Evolutionary conservation across 352 stramenopile species (phyloP).

Genomic region (Globisporangium cylindrosporum): DNA sequence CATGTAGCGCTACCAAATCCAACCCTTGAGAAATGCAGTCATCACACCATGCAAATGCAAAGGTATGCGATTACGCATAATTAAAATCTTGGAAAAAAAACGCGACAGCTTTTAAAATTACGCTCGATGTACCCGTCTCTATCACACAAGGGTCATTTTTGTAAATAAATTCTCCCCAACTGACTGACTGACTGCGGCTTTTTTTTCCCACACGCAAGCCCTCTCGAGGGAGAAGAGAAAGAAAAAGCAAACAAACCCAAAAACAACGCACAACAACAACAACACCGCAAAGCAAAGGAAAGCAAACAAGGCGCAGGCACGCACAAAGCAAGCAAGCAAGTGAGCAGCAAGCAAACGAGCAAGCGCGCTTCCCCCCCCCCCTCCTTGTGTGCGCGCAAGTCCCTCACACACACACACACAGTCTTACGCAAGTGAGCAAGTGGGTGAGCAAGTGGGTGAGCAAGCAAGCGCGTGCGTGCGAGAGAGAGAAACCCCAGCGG

Average conservation of each 20-base stretch:
- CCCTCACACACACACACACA: background rate
- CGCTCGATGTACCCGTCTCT: background rate
- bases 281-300: background rate
- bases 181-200: slow-evolving; percentile 6
- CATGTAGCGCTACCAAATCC: too few relatives aligned
- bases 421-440: background rate
- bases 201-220: background rate
- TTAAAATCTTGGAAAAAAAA: background rate
- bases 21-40: too few relatives aligned
- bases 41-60: background rate
- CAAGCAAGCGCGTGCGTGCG: background rate
- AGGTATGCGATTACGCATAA: background rate
- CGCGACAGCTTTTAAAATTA: background rate
- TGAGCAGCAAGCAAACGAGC: background rate
- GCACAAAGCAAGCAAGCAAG: background rate
- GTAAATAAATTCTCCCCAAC: slow-evolving; percentile 1
- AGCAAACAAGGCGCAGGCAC: background rate
- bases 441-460: background rate
- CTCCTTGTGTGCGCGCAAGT: background rate
- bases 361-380: background rate
- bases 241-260: slow-evolving; percentile 3
- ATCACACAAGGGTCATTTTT: background rate
- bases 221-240: slow-evolving; percentile 10
- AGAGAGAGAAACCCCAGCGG: slow-evolving; percentile 19
- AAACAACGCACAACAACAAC: background rate